phyloP scores from a whole-genome alignment of 176 grass and related monocot genomes.

The Ensete glaucum region DNA sequence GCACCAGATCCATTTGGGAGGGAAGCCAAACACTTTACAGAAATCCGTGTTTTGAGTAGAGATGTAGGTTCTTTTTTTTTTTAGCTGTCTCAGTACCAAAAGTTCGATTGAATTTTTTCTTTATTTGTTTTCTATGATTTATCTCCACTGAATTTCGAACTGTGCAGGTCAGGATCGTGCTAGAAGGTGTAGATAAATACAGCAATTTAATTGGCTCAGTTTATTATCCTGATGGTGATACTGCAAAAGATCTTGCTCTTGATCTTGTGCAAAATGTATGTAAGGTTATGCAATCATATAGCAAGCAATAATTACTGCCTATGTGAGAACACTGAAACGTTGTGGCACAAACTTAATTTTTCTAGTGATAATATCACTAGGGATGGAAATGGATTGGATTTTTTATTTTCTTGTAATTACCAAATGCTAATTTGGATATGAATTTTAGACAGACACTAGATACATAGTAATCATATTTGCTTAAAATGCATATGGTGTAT shows the following conservation, averaged over 20 bases:
- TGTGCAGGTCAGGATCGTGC: conserved; percentile 78
- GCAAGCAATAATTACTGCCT: neutral
- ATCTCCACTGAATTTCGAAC: conserved; percentile 9
- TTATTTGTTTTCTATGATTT: neutral
- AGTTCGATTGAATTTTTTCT: neutral
- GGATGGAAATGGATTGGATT: too few relatives aligned
- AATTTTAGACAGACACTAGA: too few relatives aligned
- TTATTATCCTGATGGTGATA: conserved; percentile 87
- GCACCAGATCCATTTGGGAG: conserved; percentile 80
- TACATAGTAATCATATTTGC: too few relatives aligned
- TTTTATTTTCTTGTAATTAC: too few relatives aligned
- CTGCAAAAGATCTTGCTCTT: conserved; percentile 72
- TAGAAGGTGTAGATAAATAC: conserved; percentile 89
- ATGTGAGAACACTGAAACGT: neutral
- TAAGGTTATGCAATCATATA: neutral
- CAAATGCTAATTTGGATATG: too few relatives aligned
- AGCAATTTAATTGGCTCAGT: conserved; percentile 91
- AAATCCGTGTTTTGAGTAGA: conserved; percentile 75
- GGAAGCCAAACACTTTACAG: conserved; percentile 93
- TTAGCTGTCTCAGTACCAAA: neutral
- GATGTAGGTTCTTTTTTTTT: conserved; percentile 50
- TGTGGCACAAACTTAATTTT: too few relatives aligned
- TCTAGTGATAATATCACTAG: too few relatives aligned
- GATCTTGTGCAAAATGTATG: conserved; percentile 94
- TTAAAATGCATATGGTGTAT: too few relatives aligned